Evolutionary conservation across 2,329 filamentous ascomycete species (phyloP), one percentile per base, ranked within the genome.

Genomic region (Xylaria sp.): DNA sequence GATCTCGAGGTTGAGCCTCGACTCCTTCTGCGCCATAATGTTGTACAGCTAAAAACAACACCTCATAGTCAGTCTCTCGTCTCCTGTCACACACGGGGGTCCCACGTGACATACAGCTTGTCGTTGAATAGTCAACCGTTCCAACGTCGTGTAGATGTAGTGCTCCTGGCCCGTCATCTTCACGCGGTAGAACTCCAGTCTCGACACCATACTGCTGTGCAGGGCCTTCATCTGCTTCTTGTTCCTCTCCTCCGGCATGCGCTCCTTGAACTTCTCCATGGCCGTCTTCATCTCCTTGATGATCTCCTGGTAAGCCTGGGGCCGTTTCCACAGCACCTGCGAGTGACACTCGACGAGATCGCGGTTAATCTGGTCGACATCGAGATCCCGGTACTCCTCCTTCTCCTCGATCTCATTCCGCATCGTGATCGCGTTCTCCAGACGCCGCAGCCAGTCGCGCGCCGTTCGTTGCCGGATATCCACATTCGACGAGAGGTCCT

Each of bases 1-100:
- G 71, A 85, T 87, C 69, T 86, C 78, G 53, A 87, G 80, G 66
- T 84, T 86, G 59, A 87, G 78, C 61, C 85, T 82, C 4, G 82
- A 84, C 69, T 87, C 84, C 56, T 83, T 82, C 73, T 87, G 84
- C 3, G 83, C 82, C 69, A 86, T 85, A 71, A 87, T 84, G 70
- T 86, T 87, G 71, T 86, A 87, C 6, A 87, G 74, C 83, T 86
- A 59, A 5, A 34, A 11, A 10, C 3, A n/a, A n/a, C 7, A 7
- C 2, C 6, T 44, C 34, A 44, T 3, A 10, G 57, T 68, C 50
- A 67, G 57, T 57, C 44, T 37, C 4, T 34, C 9, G 6, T 46
- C 46, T 55, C 16, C 7, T 1, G 7, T 30, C 19, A 23, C 9
- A 30, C 6, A 30, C 10, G n/a, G 2, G 2, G 48, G n/a, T 11